Percentiles rank a stretch among this genome's conserved stretches.
phyloP scores from a whole-genome alignment of 108 stramenopile species.

The Cyclotella baltica region DNA sequence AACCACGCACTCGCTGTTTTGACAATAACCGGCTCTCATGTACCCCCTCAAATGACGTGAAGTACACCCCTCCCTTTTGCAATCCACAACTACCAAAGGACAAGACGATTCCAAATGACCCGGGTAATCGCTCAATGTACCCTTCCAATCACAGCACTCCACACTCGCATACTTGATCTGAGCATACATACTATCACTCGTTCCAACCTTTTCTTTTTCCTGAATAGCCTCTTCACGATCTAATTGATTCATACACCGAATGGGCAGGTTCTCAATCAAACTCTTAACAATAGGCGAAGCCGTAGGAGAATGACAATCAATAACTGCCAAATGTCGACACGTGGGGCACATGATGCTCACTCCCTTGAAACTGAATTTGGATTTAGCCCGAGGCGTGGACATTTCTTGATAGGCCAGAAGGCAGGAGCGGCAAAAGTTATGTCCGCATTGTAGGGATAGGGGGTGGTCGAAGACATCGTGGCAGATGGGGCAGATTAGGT shows the following conservation, averaged over 20 bases:
- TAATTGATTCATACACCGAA: slow-evolving; percentile 19
- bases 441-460: slow-evolving; percentile 18
- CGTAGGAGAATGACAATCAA: background rate
- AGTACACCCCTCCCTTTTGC: slow-evolving; percentile 4
- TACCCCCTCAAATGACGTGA: slow-evolving; percentile 8
- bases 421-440: slow-evolving; percentile 28
- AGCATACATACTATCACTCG: background rate
- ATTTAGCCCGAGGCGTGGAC: background rate
- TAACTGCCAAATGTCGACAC: slow-evolving; percentile 21
- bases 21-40: slow-evolving; percentile 25
- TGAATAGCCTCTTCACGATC: slow-evolving; percentile 17
- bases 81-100: slow-evolving; percentile 20
- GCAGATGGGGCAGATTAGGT: slow-evolving; percentile 30
- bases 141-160: slow-evolving; percentile 28
- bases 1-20: slow-evolving; percentile 9
- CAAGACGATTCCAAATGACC: slow-evolving; percentile 5
- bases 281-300: slow-evolving; percentile 15
- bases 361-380: slow-evolving; percentile 15
- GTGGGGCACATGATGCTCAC: slow-evolving; percentile 32
- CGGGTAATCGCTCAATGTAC: slow-evolving; percentile 10
- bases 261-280: slow-evolving; percentile 18
- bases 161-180: slow-evolving; percentile 10
- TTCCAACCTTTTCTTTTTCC: background rate
- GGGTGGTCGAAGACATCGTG: slow-evolving; percentile 34
- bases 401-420: slow-evolving; percentile 7